Evolutionary conservation across 257 asterid species (phyloP), one percentile per base, ranked within the genome.

Genomic region (Hygrophila difformis): DNA sequence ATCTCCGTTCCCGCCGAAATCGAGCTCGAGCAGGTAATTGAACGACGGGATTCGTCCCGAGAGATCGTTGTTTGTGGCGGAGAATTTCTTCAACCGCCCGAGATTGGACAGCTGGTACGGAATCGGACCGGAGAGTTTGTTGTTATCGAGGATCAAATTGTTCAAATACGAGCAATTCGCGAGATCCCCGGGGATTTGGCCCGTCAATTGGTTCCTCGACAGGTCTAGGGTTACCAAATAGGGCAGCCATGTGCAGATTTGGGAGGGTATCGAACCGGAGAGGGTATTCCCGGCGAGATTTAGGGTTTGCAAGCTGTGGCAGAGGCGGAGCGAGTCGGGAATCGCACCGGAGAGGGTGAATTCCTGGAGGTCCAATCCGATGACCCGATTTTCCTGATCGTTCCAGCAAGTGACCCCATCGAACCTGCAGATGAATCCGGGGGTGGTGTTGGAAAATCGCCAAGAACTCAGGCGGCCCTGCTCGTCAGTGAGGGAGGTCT

Each of bases 201-300:
- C 96, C 20, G 87, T 64, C 47, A 82, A 72, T 14, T 11, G 18
- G 18, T 91, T 91, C 12, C 41, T 41, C 12, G 98, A 77, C 51
- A 91, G 64, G 64, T 91, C 96, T 19, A 86, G 78, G 36, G 68
- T 60, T 1, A 71, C 78, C 52, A 91, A 65, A 72, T 73, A 86
- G 3, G 94, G 93, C 57, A 91, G 49, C 98, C 98, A 86, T 21
- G 42, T 56, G 57, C 96, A 91, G 57, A 91, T 75, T 60, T 71
- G 57, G 16, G 63, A 9, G 2, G 98, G 93, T 23, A 91, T 86
- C 44, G 82, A 35, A 52, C 98, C 96, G n/a, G 86, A 59, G 29
- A 86, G 61, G 9, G 63, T 45, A 37, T 91, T 89, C 60, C 88
- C 94, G 20, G 88, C 65, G 39, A 89, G 88, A 76, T 66, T 78